Evolutionary conservation across 805 yeast species (phyloP).

Genomic region (Metschnikowia lunata): DNA sequence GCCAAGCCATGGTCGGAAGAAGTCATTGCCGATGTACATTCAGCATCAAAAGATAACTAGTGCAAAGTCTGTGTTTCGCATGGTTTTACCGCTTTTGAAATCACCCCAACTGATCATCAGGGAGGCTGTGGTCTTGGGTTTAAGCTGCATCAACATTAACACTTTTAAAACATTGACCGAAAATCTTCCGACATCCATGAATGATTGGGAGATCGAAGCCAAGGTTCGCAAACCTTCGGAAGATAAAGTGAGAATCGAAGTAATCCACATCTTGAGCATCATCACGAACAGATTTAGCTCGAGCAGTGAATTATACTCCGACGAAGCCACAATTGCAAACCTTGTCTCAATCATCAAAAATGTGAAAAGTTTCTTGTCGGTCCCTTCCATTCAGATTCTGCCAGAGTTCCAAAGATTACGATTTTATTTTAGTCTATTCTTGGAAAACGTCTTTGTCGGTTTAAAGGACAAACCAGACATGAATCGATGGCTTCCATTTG

Average conservation of each 20-base stretch:
- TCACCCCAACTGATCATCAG: constrained; percentile 65
- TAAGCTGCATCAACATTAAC: constrained; percentile 86
- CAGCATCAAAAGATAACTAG: constrained; percentile 92
- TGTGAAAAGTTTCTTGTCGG: constrained; percentile 55
- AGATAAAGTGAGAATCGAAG: constrained; percentile 61
- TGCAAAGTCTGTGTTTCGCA: constrained; percentile 80
- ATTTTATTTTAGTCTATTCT: constrained; percentile 75
- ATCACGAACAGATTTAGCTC: constrained; percentile 60
- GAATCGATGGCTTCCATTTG: constrained; percentile 71
- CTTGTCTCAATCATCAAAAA: constrained; percentile 59
- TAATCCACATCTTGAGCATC: constrained; percentile 67
- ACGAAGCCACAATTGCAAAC: constrained; percentile 64
- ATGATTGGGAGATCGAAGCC: constrained; percentile 39
- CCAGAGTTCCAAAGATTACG: constrained; percentile 74
- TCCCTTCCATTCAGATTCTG: constrained; percentile 54
- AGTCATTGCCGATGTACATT: constrained; percentile 72
- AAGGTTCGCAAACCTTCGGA: constrained; percentile 33
- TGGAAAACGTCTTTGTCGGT: constrained; percentile 70
- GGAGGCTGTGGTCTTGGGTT: constrained; percentile 85
- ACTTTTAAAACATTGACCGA: constrained; percentile 80
- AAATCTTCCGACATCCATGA: constrained; percentile 58
- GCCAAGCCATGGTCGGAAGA: constrained; percentile 63
- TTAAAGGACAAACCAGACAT: constrained; percentile 37
- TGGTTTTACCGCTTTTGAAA: constrained; percentile 78
- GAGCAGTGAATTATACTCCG: constrained; percentile 48